phyloP scores from a whole-genome alignment of 129 eudicot species.

The Ambrosia trifida region DNA sequence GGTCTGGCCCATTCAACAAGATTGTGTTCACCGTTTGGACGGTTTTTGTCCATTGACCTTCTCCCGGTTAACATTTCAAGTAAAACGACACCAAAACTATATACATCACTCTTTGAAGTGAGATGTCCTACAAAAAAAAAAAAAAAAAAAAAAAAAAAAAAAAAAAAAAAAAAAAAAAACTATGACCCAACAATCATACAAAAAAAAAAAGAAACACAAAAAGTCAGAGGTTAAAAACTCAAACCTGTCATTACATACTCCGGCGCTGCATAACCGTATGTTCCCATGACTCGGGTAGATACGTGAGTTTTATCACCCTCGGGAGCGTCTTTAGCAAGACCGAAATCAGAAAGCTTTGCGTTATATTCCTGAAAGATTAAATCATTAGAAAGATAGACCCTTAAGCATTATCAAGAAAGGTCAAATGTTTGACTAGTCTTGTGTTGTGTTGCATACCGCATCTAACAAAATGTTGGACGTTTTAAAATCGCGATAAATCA shows the following conservation, averaged over 20 bases:
- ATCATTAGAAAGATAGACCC: not conserved
- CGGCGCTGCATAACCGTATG: conserved; percentile 96
- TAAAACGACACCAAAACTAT: conserved; percentile 63
- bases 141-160: not conserved
- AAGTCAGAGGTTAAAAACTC: not conserved
- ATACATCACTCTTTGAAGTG: conserved; percentile 59
- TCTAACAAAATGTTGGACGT: conserved; percentile 89
- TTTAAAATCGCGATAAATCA: conserved; percentile 94
- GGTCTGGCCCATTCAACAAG: conserved; percentile 55
- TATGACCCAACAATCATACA: not conserved
- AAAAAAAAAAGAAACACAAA: not conserved
- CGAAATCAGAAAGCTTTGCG: conserved; percentile 95
- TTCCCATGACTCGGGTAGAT: conserved; percentile 97
- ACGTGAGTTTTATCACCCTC: conserved; percentile 95
- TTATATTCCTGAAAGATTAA: conserved; percentile 67
- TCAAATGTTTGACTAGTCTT: not conserved
- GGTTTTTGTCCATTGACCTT: conserved; percentile 62
- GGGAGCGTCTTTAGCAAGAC: conserved; percentile 97
- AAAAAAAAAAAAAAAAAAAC: not conserved
- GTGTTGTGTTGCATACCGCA: conserved; percentile 50
- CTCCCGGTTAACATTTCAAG: conserved; percentile 59
- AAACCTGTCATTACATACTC: conserved; percentile 96
- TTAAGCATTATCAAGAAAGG: not conserved
- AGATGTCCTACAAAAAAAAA: conserved; percentile 42
- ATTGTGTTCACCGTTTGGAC: conserved; percentile 62